Conservation (phyloP, 169 alveolate genomes). For the Cryptosporidium xiaoi region DNA sequence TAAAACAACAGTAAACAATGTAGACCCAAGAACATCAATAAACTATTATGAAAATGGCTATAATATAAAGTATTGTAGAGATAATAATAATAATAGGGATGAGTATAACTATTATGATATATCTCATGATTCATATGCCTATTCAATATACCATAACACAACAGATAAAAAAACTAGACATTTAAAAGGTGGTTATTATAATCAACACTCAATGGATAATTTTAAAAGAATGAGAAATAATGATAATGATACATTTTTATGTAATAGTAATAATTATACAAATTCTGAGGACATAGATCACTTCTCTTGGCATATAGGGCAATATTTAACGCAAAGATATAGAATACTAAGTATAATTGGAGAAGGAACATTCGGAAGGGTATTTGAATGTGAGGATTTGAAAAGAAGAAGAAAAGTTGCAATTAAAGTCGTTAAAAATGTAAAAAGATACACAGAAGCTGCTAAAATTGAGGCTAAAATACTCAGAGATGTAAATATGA, state of each 20-base stretch:
- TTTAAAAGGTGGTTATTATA: not conserved
- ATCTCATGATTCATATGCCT: constrained; percentile 33
- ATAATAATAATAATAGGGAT: not conserved
- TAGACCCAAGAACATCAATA: not conserved
- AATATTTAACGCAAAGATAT: constrained; percentile 78
- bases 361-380: constrained; percentile 99
- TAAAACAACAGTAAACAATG: not conserved
- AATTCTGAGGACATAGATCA: constrained; percentile 59
- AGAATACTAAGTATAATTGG: constrained; percentile 89
- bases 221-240: constrained; percentile 1
- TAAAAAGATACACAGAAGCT: constrained; percentile 92
- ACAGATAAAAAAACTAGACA: not conserved
- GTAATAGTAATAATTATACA: constrained; percentile 5
- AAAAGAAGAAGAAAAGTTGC: constrained; percentile 87
- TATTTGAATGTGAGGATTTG: constrained; percentile 88
- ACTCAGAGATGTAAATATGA: constrained; percentile 85
- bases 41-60: too few species aligned
- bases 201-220: not conserved
- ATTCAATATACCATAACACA: constrained; percentile 19
- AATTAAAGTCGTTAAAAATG: constrained; percentile 93
- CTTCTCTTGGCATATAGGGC: constrained; percentile 46
- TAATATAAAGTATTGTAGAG: not conserved
- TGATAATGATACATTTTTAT: not conserved
- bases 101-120: constrained; percentile 14
- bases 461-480: constrained; percentile 97